Evolutionary conservation across 1,139 yeast genomes (phyloP).

Genomic region (Suhomyces guaymorum): DNA sequence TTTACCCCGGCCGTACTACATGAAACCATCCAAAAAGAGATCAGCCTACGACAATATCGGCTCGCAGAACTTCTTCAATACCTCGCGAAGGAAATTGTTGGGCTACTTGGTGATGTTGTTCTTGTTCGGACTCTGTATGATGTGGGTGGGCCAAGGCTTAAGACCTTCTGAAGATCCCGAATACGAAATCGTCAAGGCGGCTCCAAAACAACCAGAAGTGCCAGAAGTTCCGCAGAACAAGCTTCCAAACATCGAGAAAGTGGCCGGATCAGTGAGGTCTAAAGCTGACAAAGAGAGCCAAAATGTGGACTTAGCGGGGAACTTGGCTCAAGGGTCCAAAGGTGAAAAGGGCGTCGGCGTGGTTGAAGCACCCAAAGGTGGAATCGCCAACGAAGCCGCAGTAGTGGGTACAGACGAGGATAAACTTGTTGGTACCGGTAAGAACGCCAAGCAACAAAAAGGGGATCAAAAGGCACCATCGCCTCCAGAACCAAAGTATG

Average conservation of each 20-base stretch:
- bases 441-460: constrained; percentile 19
- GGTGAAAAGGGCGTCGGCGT: constrained; percentile 48
- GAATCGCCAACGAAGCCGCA: constrained; percentile 50
- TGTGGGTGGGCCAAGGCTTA: constrained; percentile 41
- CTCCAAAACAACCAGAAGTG: constrained; percentile 5
- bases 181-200: constrained; percentile 30
- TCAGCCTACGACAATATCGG: constrained; percentile 43
- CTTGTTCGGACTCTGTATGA: constrained; percentile 39
- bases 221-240: constrained; percentile 13
- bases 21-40: constrained; percentile 42
- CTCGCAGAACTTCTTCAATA: constrained; percentile 31
- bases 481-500: constrained; percentile 7
- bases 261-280: constrained; percentile 24
- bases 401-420: constrained; percentile 47
- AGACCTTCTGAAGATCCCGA: constrained; percentile 29
- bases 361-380: constrained; percentile 52
- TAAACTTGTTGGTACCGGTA: constrained; percentile 28
- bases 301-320: constrained; percentile 41
- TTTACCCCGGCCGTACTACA: constrained; percentile 50
- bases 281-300: constrained; percentile 33
- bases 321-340: constrained; percentile 43
- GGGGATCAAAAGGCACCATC: no score
- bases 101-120: constrained; percentile 42
- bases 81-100: constrained; percentile 38
- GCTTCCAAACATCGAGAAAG: constrained; percentile 26